These are phyloP conservation scores for Colletotrichum brevisporum DNA, from an alignment of 2,329 filamentous ascomycete species.

Conservation along the genomic window DNA sequence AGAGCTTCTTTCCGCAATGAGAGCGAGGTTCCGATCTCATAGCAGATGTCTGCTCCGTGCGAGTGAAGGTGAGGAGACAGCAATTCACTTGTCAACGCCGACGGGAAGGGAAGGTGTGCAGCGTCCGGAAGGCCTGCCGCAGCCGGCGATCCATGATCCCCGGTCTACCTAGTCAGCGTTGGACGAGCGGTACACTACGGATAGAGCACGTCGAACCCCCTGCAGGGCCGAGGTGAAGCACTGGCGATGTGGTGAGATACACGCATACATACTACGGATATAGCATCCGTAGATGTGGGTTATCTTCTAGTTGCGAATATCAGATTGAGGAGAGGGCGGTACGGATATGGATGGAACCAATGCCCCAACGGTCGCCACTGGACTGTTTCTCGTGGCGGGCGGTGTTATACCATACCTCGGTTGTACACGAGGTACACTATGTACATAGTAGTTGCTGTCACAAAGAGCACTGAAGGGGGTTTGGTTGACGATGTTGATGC, in stretches of 20 bases:
- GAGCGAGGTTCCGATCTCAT: slow-evolving; percentile 1
- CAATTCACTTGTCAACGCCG: background rate
- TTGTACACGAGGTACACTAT: background rate
- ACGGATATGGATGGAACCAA: background rate
- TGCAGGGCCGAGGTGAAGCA: slow-evolving; percentile 35
- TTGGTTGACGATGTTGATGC: background rate
- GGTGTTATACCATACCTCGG: background rate
- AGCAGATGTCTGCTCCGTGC: slow-evolving; percentile 1
- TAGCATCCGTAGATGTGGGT: too few relatives aligned
- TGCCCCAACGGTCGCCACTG: background rate
- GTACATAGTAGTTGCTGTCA: background rate
- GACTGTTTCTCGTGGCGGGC: background rate
- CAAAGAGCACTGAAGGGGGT: background rate
- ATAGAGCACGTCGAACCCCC: slow-evolving; percentile 14
- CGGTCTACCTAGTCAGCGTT: slow-evolving; percentile 8
- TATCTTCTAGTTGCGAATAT: too few relatives aligned
- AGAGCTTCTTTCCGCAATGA: background rate
- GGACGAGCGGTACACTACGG: background rate
- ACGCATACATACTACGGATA: too few relatives aligned
- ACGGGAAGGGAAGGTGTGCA: slow-evolving; percentile 1
- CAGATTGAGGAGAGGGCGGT: background rate
- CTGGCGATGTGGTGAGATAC: slow-evolving; percentile 9
- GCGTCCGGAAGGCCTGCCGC: slow-evolving; percentile 29
- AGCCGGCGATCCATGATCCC: slow-evolving; percentile 17
- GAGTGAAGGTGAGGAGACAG: background rate